Evolutionary conservation across 495 filamentous ascomycete genomes (phyloP), one percentile per base, ranked within the genome.

Genomic region (Monascus purpureus): DNA sequence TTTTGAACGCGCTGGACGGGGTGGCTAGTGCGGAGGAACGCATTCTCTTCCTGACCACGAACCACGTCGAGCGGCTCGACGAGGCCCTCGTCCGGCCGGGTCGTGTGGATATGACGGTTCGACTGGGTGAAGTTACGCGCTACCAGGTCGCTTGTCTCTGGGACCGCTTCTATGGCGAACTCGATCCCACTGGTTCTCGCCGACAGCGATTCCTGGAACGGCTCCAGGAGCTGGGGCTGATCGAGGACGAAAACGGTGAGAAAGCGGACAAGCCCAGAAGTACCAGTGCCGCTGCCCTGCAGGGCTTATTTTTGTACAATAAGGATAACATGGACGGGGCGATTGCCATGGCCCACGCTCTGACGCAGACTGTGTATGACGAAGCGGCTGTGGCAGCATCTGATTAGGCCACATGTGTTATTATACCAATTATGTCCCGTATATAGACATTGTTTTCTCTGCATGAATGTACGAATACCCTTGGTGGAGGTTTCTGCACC

Each of bases 21-120:
- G 77, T 95, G 6, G 86, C 87, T n/a, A 92, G 87, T 36, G 83
- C 84, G 2, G 90, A 97, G 45, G 85, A 96, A 54, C 69, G 90
- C 11, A 77, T 97, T 32, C 72, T 92, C 11, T 90, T 97, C 51
- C 68, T 97, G 31, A 97, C 90, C 4, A 97, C 90, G 13, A 97
- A 97, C 41, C 82, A 95, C 39, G 72, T 92, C 17, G 82, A 93
- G 34, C 70, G 82, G 12, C 69, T 97, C 1, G 90, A 97, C 45
- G 73, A 76, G 39, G 90, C 90, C 14, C 61, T 97, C 25, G 80
- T 97, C 17, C 70, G 90, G 17, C 90, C 90, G 2, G 90, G 90
- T 4, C 68, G 90, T 32, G 84, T 97, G 1, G 90, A 97, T 53
- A 82, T 96, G 76, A 88, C 79, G 26, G 76, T 93, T 2, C 72